Conservation (phyloP, 169 alveolate species). For the Theileria orientalis region DNA sequence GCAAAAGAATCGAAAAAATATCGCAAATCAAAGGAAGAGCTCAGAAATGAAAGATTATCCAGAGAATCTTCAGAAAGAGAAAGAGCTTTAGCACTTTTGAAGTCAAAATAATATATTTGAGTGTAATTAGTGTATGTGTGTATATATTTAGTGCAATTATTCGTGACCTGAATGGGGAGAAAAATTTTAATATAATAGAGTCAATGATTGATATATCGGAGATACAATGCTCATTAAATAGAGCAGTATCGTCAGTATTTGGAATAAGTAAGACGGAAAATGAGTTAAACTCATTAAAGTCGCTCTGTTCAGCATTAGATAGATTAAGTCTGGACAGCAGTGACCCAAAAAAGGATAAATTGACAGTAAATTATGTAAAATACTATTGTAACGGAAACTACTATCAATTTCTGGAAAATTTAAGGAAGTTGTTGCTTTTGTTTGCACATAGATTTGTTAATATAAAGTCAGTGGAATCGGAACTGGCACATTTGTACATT, state of each 20-base stretch:
- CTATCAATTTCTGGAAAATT: neutral
- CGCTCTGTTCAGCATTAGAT: neutral
- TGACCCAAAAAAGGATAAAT: neutral
- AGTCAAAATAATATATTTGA: slow-evolving; percentile 2
- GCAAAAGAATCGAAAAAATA: neutral
- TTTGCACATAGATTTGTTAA: neutral
- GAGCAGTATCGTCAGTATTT: neutral
- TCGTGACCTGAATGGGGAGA: slow-evolving; percentile 3
- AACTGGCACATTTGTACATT: neutral
- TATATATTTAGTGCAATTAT: too few relatives aligned
- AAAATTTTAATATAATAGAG: neutral
- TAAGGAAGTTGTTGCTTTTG: neutral
- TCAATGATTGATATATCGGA: slow-evolving; percentile 4
- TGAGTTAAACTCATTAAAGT: neutral
- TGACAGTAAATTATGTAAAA: neutral
- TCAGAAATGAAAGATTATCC: slow-evolving; percentile 14
- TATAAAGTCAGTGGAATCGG: neutral
- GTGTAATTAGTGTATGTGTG: too few relatives aligned
- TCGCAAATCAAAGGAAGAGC: slow-evolving; percentile 12
- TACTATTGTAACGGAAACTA: neutral
- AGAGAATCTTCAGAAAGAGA: slow-evolving; percentile 32
- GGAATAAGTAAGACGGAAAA: neutral
- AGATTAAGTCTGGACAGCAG: neutral
- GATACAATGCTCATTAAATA: slow-evolving; percentile 11
- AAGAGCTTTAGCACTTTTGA: slow-evolving; percentile 26